Evolutionary conservation across 495 filamentous ascomycete genomes (phyloP).

Genomic region (Aspergillus baeticus): DNA sequence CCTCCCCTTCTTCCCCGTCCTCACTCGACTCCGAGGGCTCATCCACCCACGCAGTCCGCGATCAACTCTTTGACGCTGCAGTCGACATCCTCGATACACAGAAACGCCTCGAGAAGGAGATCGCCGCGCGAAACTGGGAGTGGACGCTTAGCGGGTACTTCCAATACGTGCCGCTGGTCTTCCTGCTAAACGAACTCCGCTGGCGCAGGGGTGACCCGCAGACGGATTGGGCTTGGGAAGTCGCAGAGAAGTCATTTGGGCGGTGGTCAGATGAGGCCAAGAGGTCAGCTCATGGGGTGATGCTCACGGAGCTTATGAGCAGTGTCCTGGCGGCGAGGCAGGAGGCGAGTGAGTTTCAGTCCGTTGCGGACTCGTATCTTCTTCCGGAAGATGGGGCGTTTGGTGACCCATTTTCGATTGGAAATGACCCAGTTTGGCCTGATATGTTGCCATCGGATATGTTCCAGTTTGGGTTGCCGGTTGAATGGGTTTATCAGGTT

Average conservation of each 20-base stretch:
- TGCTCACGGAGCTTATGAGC: constrained; percentile 10
- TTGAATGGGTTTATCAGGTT: not conserved
- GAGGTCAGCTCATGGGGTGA: not conserved
- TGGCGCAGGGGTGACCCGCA: not conserved
- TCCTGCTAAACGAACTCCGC: constrained; percentile 8
- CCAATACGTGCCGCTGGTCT: constrained; percentile 10
- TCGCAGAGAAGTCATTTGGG: constrained; percentile 8
- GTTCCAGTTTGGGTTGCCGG: not conserved
- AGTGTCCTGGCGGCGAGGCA: not conserved
- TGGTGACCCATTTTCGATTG: not conserved
- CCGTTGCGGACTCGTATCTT: not conserved
- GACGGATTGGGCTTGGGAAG: constrained; percentile 3
- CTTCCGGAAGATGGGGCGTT: not conserved
- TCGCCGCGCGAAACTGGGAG: constrained; percentile 1
- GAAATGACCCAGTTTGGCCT: not conserved
- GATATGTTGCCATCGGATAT: not conserved
- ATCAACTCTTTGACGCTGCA: constrained; percentile 9
- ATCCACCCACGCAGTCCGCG: not conserved
- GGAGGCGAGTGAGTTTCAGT: not conserved
- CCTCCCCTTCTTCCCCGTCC: not conserved
- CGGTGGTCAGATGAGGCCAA: constrained; percentile 12
- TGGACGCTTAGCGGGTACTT: constrained; percentile 12
- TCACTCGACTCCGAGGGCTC: not conserved
- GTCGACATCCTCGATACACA: constrained; percentile 12
- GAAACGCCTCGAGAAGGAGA: constrained; percentile 7